Evolutionary conservation across 1,284 basidiomycete genomes (phyloP), one percentile per base, ranked within the genome.

Genomic region (Pyrrhoderma noxium): DNA sequence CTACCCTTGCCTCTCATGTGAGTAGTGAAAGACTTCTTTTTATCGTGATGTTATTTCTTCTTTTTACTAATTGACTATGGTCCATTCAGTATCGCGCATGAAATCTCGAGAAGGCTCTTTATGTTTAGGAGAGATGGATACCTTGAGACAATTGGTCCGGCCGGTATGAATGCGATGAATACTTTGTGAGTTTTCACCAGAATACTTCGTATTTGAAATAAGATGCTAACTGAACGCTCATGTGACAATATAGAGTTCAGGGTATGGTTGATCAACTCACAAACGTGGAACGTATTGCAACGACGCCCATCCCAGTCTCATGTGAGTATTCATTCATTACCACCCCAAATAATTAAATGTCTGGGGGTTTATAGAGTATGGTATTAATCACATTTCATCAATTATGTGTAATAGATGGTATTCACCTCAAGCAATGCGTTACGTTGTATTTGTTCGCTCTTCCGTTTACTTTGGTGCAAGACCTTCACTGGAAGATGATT

Each of bases 361-460:
- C 45, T 18, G n/a, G 22, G 23, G 16, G 18, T 19, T 31, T 27
- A 31, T 5, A 31, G 27, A 31, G 27, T 31, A n/a, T n/a, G n/a
- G n/a, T n/a, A 31, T 5, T 31, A 31, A 31, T 31, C 27, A 5
- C 5, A 5, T 31, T 31, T 11, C 5, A 31, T 31, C 11, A 31
- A 31, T 31, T 31, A 31, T 5, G 5, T 5, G 11, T 31, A 31
- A 31, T 57, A 85, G 82, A 88, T 59, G 78, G 86, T 38, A 89
- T 94, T 56, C 93, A 95, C 66, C 73, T 95, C 61, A 95, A 95
- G 67, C 93, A 95, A 79, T 89, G 86, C 57, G 86, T 93, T n/a
- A 85, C 85, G 1, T 69, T 93, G 1, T 93, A 93, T 67, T 77
- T 94, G 9, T 92, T 92, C 62, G 80, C 87, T 39, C 74, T 94